Evolutionary conservation across 2,329 filamentous ascomycete genomes (phyloP).

Genomic region (Ascochyta fabae): DNA sequence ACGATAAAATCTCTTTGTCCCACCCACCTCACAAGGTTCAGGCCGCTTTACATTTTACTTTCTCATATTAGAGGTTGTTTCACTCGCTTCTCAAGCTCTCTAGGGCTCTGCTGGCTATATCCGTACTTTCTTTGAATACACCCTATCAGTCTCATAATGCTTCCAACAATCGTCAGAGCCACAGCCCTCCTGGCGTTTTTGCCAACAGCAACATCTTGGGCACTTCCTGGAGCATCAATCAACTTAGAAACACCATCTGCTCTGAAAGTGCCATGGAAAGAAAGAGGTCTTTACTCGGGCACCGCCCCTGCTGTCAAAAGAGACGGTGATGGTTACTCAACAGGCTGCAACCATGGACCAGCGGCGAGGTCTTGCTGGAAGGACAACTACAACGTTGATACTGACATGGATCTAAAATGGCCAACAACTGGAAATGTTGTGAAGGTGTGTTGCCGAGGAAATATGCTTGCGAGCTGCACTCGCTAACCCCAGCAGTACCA

Average conservation of each 20-base stretch:
- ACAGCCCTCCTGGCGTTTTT: slow-evolving; percentile 24
- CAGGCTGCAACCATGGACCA: slow-evolving; percentile 32
- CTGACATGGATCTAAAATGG: slow-evolving; percentile 53
- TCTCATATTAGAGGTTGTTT: slow-evolving; percentile 10
- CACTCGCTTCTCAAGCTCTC: slow-evolving; percentile 7
- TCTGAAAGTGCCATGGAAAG: slow-evolving; percentile 35
- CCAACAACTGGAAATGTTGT: slow-evolving; percentile 51
- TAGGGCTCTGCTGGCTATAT: not conserved
- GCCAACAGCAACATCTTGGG: slow-evolving; percentile 23
- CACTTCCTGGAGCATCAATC: slow-evolving; percentile 17
- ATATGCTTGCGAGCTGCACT: not conserved
- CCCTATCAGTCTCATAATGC: slow-evolving; percentile 13
- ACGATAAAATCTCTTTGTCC: slow-evolving; percentile 25
- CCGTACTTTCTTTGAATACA: slow-evolving; percentile 12
- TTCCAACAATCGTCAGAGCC: slow-evolving; percentile 16
- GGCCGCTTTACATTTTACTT: slow-evolving; percentile 8
- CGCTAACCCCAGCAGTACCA: slow-evolving; percentile 47
- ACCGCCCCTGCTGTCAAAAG: slow-evolving; percentile 5
- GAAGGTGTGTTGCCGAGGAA: slow-evolving; percentile 24
- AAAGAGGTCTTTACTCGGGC: slow-evolving; percentile 20
- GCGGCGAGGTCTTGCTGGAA: slow-evolving; percentile 33
- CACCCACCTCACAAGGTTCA: slow-evolving; percentile 19
- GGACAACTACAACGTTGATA: slow-evolving; percentile 49
- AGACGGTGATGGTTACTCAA: slow-evolving; percentile 20
- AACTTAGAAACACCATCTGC: slow-evolving; percentile 1